Evolutionary conservation across 208 protist species (phyloP).

Genomic region (Leishmania martiniquensis): DNA sequence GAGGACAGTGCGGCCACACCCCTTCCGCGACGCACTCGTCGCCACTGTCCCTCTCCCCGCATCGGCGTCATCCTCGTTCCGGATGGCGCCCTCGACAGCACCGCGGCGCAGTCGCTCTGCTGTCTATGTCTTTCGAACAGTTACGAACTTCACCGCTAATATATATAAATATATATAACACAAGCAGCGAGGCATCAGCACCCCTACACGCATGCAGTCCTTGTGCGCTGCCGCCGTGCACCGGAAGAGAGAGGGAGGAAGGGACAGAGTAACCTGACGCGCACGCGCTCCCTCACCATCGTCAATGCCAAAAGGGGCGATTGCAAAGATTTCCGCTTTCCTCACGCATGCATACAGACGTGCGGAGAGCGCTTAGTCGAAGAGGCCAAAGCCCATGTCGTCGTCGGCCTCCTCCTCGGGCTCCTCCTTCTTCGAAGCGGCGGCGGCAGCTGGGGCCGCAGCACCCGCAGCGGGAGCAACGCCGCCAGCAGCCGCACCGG

Average conservation of each 20-base stretch:
- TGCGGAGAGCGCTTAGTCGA: background rate
- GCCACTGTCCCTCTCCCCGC: background rate
- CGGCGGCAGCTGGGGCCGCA: conserved; percentile 45
- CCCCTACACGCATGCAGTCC: no score
- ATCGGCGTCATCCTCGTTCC: background rate
- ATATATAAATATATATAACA: no score
- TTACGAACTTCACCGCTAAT: no score
- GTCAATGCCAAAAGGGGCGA: no score
- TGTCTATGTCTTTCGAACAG: no score
- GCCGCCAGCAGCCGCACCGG: conserved; percentile 36
- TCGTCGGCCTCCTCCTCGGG: conserved; percentile 88
- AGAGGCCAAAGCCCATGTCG: conserved; percentile 90
- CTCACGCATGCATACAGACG: no score
- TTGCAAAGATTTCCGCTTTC: no score
- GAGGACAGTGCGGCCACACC: no score
- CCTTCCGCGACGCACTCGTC: background rate
- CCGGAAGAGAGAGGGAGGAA: background rate
- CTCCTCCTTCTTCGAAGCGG: conserved; percentile 64
- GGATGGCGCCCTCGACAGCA: background rate
- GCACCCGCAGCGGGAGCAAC: conserved; percentile 35
- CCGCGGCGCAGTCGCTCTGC: no score
- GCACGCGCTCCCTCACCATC: no score
- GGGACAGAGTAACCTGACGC: no score
- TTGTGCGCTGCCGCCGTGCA: background rate
- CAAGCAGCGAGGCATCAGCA: no score